Conservation (phyloP, 306 rosid species). For the Cicer bijugum region DNA sequence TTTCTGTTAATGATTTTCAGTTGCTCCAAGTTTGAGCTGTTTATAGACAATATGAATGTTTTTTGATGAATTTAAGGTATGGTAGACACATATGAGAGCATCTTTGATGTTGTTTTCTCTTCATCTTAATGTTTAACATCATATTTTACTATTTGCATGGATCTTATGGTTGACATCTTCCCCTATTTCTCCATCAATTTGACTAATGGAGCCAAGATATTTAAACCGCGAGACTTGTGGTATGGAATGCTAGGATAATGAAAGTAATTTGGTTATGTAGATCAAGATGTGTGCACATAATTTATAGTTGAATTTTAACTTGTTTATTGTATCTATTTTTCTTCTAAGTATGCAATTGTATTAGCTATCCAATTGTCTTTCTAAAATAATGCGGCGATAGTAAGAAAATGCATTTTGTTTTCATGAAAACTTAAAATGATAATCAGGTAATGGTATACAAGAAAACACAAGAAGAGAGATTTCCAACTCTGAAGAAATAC, state of each 20-base stretch:
- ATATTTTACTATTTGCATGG: conserved; percentile 20
- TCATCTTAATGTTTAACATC: conserved; percentile 19
- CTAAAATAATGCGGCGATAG: background rate
- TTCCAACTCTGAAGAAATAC: conserved; percentile 86
- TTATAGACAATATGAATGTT: background rate
- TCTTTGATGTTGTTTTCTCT: background rate
- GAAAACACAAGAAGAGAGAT: conserved; percentile 90
- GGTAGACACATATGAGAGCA: background rate
- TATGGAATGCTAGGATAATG: conserved; percentile 6
- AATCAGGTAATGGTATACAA: conserved; percentile 86
- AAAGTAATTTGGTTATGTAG: conserved; percentile 1
- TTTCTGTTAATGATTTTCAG: conserved; percentile 12
- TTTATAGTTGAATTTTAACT: conserved; percentile 14
- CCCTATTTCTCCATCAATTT: background rate
- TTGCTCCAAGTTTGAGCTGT: conserved; percentile 35
- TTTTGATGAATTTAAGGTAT: conserved; percentile 8
- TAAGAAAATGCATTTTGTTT: background rate
- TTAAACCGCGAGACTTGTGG: background rate
- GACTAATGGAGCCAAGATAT: background rate
- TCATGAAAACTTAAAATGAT: conserved; percentile 41
- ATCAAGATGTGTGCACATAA: background rate
- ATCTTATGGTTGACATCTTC: background rate
- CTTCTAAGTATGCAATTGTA: conserved; percentile 15
- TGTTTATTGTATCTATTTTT: conserved; percentile 5
- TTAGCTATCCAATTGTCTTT: background rate